Evolutionary conservation across 2,329 filamentous ascomycete genomes (phyloP).

Genomic region (Lachnum nothofagi): DNA sequence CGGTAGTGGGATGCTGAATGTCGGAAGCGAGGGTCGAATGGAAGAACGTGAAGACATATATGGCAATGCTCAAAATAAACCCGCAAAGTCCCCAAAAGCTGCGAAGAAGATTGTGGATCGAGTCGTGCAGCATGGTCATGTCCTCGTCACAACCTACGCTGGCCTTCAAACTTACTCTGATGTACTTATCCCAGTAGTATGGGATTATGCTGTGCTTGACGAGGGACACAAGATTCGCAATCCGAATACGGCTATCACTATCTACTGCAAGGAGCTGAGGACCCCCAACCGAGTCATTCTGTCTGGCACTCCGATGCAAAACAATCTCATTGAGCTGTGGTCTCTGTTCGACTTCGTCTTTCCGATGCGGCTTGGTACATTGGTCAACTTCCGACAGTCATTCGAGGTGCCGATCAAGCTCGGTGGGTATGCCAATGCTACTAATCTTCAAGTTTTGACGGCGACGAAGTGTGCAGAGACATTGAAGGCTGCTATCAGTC

Average conservation of each 20-base stretch:
- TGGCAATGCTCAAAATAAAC: slow-evolving; percentile 34
- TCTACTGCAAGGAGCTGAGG: slow-evolving; percentile 88
- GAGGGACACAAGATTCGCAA: slow-evolving; percentile 99
- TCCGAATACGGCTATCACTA: slow-evolving; percentile 88
- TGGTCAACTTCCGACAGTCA: slow-evolving; percentile 83
- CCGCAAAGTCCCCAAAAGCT: slow-evolving; percentile 57
- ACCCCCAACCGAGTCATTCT: slow-evolving; percentile 89
- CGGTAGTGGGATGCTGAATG: slow-evolving; percentile 90
- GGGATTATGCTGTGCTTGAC: slow-evolving; percentile 91
- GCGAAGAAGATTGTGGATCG: slow-evolving; percentile 77
- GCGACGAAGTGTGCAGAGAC: slow-evolving; percentile 92
- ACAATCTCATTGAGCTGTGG: slow-evolving; percentile 92
- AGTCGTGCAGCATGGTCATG: slow-evolving; percentile 79
- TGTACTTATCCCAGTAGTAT: slow-evolving; percentile 74
- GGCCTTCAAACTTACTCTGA: slow-evolving; percentile 90
- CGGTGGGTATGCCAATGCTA: slow-evolving; percentile 92
- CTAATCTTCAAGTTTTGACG: slow-evolving; percentile 88
- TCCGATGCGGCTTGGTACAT: slow-evolving; percentile 86
- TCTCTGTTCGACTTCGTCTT: slow-evolving; percentile 97
- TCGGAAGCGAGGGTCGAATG: slow-evolving; percentile 58
- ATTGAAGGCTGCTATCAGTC: slow-evolving; percentile 86
- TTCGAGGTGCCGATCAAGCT: slow-evolving; percentile 92
- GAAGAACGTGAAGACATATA: slow-evolving; percentile 52
- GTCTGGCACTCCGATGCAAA: slow-evolving; percentile 96
- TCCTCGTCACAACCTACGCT: slow-evolving; percentile 91